Conservation (phyloP, 345 rosid species). For the Gossypioides kirkii region DNA sequence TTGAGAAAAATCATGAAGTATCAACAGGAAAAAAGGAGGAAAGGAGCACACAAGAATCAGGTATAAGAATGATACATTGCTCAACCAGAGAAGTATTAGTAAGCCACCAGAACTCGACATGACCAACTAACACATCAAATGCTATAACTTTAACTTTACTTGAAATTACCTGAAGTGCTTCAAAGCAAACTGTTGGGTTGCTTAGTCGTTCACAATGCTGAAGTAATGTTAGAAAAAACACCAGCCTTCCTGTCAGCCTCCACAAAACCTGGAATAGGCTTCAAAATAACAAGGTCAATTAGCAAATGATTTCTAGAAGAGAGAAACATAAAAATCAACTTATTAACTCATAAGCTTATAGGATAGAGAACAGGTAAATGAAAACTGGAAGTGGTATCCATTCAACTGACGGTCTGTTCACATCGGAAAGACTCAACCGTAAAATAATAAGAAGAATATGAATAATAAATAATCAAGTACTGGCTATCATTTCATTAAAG, state of each 20-base stretch:
- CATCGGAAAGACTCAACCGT: not conserved
- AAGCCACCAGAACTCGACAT: not conserved
- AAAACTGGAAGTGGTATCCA: not conserved
- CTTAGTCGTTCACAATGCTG: constrained; percentile 44
- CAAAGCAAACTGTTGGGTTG: constrained; percentile 60
- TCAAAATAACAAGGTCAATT: constrained; percentile 28
- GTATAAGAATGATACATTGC: not conserved
- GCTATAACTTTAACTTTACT: constrained; percentile 8
- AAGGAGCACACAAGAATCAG: not conserved
- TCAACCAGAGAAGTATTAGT: not conserved
- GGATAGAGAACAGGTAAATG: not conserved
- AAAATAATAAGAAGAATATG: not conserved
- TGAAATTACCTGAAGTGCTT: constrained; percentile 76
- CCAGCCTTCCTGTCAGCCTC: constrained; percentile 46
- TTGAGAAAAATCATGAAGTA: not conserved
- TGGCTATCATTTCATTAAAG: not conserved
- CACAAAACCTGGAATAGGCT: constrained; percentile 46
- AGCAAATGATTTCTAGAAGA: constrained; percentile 3
- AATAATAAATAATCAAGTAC: not conserved
- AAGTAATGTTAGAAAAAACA: constrained; percentile 56
- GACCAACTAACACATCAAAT: constrained; percentile 12
- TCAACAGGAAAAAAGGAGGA: not conserved
- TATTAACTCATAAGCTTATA: not conserved
- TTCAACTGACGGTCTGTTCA: constrained; percentile 3
- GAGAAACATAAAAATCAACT: not conserved